A percentile compares a stretch with the other conserved stretches of the same genome.
Conservation (phyloP, 345 rosid genomes). For the Pistacia vera region DNA sequence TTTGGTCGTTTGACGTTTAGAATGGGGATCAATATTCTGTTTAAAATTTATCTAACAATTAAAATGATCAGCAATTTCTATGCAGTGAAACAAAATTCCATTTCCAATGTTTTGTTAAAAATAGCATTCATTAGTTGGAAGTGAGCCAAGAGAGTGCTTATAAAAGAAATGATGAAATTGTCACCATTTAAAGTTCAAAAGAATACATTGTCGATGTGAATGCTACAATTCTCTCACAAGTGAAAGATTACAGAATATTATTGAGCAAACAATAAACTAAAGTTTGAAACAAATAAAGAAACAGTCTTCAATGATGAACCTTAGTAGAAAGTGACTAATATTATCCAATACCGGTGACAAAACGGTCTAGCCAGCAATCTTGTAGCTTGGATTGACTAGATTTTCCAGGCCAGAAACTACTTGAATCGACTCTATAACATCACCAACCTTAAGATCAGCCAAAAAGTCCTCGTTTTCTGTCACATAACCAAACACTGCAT, state of each 20-base stretch:
- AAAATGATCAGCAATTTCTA: background rate
- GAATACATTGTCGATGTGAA: constrained; percentile 26
- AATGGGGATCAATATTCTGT: too few species aligned
- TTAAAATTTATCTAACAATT: background rate
- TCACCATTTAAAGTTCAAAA: constrained; percentile 12
- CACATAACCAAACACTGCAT: constrained; percentile 90
- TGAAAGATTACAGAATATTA: background rate
- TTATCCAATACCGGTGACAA: background rate
- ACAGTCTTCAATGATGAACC: background rate
- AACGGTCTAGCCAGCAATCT: constrained; percentile 72
- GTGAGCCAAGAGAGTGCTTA: background rate
- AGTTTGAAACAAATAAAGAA: constrained; percentile 10
- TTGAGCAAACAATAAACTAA: constrained; percentile 2
- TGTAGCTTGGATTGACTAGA: constrained; percentile 89
- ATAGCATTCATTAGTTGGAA: background rate
- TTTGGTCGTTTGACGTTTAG: background rate
- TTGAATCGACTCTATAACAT: constrained; percentile 85
- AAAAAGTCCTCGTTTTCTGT: constrained; percentile 79
- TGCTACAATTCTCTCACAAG: background rate
- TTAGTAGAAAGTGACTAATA: background rate
- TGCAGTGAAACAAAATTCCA: background rate
- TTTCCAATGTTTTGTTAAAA: background rate
- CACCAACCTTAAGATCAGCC: constrained; percentile 98
- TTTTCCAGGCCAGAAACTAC: constrained; percentile 95
- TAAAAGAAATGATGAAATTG: background rate